Evolutionary conservation across 2,329 filamentous ascomycete species (phyloP).

Genomic region (Microcyclosporella mali): DNA sequence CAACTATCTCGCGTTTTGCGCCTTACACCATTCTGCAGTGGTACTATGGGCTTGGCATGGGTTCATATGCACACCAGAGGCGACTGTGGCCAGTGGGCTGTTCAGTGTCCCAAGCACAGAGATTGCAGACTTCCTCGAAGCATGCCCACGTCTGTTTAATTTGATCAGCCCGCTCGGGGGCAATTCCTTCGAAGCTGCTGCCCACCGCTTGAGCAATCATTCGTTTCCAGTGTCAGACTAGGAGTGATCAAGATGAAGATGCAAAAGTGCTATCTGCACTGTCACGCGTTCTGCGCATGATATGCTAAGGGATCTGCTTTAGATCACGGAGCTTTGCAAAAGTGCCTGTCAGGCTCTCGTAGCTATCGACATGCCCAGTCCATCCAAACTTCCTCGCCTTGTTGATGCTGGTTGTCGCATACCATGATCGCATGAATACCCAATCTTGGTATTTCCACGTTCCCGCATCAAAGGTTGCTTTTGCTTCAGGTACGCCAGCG

Average conservation of each 20-base stretch:
- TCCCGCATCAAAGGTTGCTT: slow-evolving; percentile 36
- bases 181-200: slow-evolving; percentile 14
- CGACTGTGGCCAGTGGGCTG: neutral
- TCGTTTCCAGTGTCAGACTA: slow-evolving; percentile 5
- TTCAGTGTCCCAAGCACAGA: slow-evolving; percentile 3
- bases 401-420: slow-evolving; percentile 39
- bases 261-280: too few species aligned
- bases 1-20: slow-evolving; percentile 16
- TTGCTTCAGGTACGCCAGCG: slow-evolving; percentile 33
- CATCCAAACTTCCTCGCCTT: slow-evolving; percentile 44
- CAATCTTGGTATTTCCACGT: slow-evolving; percentile 43
- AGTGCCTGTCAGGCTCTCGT: slow-evolving; percentile 34
- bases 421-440: slow-evolving; percentile 39
- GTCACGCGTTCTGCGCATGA: too few species aligned
- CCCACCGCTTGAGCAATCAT: slow-evolving; percentile 7
- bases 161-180: slow-evolving; percentile 13
- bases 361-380: slow-evolving; percentile 37
- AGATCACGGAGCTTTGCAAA: slow-evolving; percentile 38
- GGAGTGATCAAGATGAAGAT: too few species aligned
- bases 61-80: neutral
- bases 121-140: slow-evolving; percentile 10
- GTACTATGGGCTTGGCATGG: slow-evolving; percentile 11
- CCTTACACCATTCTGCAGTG: slow-evolving; percentile 16
- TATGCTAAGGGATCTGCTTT: slow-evolving; percentile 7
- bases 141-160: slow-evolving; percentile 10